Evolutionary conservation across 2,329 filamentous ascomycete genomes (phyloP), one percentile per base, ranked within the genome.

Genomic region (Alternaria atra): DNA sequence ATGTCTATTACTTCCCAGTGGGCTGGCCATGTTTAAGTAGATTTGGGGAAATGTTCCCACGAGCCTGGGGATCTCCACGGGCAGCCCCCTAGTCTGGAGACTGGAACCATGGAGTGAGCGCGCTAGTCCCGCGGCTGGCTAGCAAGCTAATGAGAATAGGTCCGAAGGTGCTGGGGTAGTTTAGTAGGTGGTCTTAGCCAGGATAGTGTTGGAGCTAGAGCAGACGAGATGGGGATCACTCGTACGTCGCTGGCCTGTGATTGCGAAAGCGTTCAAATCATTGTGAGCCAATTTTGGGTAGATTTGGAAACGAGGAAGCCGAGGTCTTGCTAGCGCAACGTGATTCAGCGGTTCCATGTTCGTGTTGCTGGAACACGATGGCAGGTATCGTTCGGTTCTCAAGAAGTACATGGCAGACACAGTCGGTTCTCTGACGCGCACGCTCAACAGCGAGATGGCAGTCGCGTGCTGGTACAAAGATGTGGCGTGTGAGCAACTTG

Each of bases 11-110:
- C 47, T 62, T 50, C 6, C 27, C 20, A 42, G 61, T 47, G 64
- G 64, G 56, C 52, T 55, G 57, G 46, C 43, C 42, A 63, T 47
- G 44, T 46, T 73, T 73, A 71, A 70, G 65, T 73, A 73, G 55
- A 52, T 48, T 64, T 52, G 64, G 64, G 58, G 48, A 58, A 59
- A 30, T 62, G 60, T 56, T 48, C 50, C 54, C 59, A 66, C 56
- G 58, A 57, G 62, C 60, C 43, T 60, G 53, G 60, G 63, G 65
- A 63, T 58, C 66, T 64, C 67, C 69, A 71, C 66, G 68, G 61
- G 64, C 67, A 66, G 48, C 58, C 27, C 51, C 54, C 59, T 64
- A 66, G 62, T 61, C 53, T 57, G 57, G 58, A 66, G 67, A 65
- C 68, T 69, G 61, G 66, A 69, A 64, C 67, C 66, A 57, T 68